Evolutionary conservation across 495 filamentous ascomycete species (phyloP).

Genomic region (Penicillium paxilli): DNA sequence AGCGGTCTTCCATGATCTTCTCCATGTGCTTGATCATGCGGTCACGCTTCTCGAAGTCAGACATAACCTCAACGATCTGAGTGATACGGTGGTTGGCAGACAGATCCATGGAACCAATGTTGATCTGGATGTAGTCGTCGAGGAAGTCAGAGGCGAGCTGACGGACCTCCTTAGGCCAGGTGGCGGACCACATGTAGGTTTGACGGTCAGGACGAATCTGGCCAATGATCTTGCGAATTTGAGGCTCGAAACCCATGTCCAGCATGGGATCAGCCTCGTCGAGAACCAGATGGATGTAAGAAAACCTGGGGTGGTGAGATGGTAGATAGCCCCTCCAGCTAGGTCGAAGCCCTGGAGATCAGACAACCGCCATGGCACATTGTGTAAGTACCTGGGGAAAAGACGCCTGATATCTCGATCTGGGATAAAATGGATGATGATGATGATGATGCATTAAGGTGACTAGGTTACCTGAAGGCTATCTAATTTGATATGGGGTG

Average conservation of each 20-base stretch:
- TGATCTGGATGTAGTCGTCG: slow-evolving; percentile 97
- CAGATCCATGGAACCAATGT: slow-evolving; percentile 95
- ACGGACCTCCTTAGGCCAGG: slow-evolving; percentile 99
- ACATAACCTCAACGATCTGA: slow-evolving; percentile 93
- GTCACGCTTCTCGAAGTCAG: slow-evolving; percentile 96
- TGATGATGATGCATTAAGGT: too few species aligned
- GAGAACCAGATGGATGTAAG: slow-evolving; percentile 93
- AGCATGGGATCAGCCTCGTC: slow-evolving; percentile 99
- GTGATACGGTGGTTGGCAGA: slow-evolving; percentile 98
- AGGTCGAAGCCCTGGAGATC: too few species aligned
- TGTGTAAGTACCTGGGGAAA: too few species aligned
- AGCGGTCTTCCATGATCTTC: slow-evolving; percentile 94
- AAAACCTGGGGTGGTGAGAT: too few species aligned
- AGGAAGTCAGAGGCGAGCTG: slow-evolving; percentile 93
- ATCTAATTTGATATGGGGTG: too few species aligned
- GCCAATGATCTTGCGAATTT: slow-evolving; percentile 95
- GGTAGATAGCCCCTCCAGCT: too few species aligned
- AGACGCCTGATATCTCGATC: too few species aligned
- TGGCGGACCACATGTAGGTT: slow-evolving; percentile 99
- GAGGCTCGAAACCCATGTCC: slow-evolving; percentile 99
- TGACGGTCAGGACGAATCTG: slow-evolving; percentile 99
- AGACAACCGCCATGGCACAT: too few species aligned
- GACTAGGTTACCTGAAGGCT: too few species aligned
- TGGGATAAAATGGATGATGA: too few species aligned
- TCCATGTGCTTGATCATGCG: slow-evolving; percentile 97